These are phyloP conservation scores for Emmonsiellopsis sp. DNA, from an alignment of 2,329 filamentous ascomycete species.

Conservation along the genomic window DNA sequence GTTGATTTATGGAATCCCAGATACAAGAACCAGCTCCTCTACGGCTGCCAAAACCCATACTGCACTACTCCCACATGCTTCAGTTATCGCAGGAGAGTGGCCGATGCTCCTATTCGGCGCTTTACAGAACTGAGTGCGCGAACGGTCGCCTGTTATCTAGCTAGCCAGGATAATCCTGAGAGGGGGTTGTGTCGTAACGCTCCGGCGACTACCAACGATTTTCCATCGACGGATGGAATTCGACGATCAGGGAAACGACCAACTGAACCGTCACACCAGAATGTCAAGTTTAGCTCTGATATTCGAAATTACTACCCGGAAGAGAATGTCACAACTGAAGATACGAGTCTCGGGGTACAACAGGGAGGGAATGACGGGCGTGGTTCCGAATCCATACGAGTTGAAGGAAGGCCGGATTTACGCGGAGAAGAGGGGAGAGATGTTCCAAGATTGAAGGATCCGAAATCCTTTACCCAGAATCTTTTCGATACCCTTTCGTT, in stretches of 20 bases:
- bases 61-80: constrained; percentile 75
- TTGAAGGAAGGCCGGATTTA: constrained; percentile 6
- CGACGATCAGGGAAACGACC: background rate
- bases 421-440: constrained; percentile 14
- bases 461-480: constrained; percentile 54
- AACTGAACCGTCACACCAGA: background rate
- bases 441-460: constrained; percentile 38
- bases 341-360: background rate
- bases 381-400: background rate
- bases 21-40: constrained; percentile 71
- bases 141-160: constrained; percentile 69
- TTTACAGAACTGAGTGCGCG: constrained; percentile 76
- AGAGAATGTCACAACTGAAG: background rate
- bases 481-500: constrained; percentile 42
- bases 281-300: background rate
- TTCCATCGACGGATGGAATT: background rate
- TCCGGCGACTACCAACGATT: constrained; percentile 11
- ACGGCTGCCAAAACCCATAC: constrained; percentile 61
- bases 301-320: background rate
- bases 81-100: constrained; percentile 61
- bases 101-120: constrained; percentile 61
- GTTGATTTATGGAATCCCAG: constrained; percentile 33
- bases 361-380: background rate
- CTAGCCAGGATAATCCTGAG: constrained; percentile 69
- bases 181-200: constrained; percentile 54